Evolutionary conservation across 1,284 basidiomycete species (phyloP), one percentile per base, ranked within the genome.

Genomic region (Sporisorium sorghi): DNA sequence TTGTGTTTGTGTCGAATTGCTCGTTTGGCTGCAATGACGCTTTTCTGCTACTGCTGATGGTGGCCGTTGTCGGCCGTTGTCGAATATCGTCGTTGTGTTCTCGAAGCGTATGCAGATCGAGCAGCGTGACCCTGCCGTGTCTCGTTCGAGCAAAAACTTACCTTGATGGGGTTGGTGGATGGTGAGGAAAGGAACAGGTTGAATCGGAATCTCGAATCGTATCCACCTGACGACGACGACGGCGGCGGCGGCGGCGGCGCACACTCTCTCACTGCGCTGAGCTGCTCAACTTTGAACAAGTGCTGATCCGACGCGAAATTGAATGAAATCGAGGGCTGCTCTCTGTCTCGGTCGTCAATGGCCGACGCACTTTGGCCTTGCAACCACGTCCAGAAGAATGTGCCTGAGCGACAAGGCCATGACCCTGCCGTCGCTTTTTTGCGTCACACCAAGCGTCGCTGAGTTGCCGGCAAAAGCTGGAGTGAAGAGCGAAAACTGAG

Each of bases 161-260:
- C 68, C 68, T 65, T 71, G 68, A 71, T 65, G 68, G 52, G 67
- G 49, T 58, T 52, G 61, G 58, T 60, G 53, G 68, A 55, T 64
- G 68, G 55, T 60, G 68, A 71, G 68, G 68, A 58, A 58, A 70
- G 56, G 60, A 64, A 32, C 33, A 60, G 52, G 48, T 32, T 21
- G 14, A n/a, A 30, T 23, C 48, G 43, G 17, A 55, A 55, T 55
- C 50, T 69, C 55, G 59, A 55, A 63, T 53, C 42, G 49, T 26
- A 48, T 52, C 28, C 63, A 53, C 32, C 33, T 47, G 51, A 30
- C 53, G 39, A 37, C 37, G 37, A 40, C 39, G 24, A 17, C 40
- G 40, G 21, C 47, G 32, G 47, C 47, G 19, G 19, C n/a, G n/a
- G n/a, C n/a, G n/a, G n/a, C n/a, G n/a, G n/a, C n/a, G n/a, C n/a